Evolutionary conservation across 495 filamentous ascomycete species (phyloP), one percentile per base, ranked within the genome.

Genomic region (Aspergillus biplanus): DNA sequence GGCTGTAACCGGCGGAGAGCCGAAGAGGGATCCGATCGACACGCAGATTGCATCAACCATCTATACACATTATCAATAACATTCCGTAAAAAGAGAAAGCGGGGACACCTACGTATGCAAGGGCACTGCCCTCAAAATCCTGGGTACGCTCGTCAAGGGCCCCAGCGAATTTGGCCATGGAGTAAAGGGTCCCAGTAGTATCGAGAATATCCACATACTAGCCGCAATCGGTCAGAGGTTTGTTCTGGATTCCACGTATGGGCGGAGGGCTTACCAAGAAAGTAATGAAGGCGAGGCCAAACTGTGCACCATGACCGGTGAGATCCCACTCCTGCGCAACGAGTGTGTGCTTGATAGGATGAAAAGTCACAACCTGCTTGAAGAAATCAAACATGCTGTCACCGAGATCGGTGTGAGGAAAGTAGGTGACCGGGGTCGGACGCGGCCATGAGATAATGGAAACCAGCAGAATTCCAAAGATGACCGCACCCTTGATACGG

Each of bases 371-470:
- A 0, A 94, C 89, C 69, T 92, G 81, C 70, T 89, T 90, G 82
- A 94, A 94, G 78, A 92, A 95, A 59, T 93, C 82, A 75, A 94
- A 94, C 54, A 69, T 78, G 70, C 74, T 78, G 58, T 90, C 77
- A 33, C 91, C 91, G 7, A 87, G 70, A 0, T 74, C 70, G 0
- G 85, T 91, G 63, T 92, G 81, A 0, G 91, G 90, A 74, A 94
- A 94, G 67, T 88, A 90, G 5, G 91, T 92, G 48, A 94, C 88
- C 0, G 83, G 69, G 3, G 90, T 92, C 6, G 79, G 73, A 16
- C 91, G 83, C 0, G 91, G 91, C 91, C 91, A 94, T 7, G 89
- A 92, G 71, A 92, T 92, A 70, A 93, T 88, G 37, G 89, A 91
- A 16, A 94, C 91, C 31, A 94, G 82, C 31, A 92, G 72, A 59